A percentile compares a stretch with the other conserved stretches of the same genome.
Evolutionary conservation across 768 basidiomycete species (phyloP).

Genomic region (Lentinula boryana): DNA sequence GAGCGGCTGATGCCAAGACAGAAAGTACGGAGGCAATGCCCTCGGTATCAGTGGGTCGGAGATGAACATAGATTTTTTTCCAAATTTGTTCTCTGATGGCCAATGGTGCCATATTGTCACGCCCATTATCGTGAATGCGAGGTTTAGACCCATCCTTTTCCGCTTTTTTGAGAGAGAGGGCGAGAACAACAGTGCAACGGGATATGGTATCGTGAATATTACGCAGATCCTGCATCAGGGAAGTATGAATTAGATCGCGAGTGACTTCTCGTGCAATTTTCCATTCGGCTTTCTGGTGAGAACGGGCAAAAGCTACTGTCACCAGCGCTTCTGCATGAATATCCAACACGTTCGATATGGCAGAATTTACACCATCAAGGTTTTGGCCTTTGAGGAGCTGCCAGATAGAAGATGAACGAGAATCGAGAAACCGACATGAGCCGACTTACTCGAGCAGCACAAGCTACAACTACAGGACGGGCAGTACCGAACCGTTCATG

Average conservation of each 20-base stretch:
- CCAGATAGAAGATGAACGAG: background rate
- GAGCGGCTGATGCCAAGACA: slow-evolving; percentile 52
- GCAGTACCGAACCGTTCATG: slow-evolving; percentile 62
- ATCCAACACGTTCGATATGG: slow-evolving; percentile 26
- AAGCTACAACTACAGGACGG: slow-evolving; percentile 54
- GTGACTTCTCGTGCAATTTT: slow-evolving; percentile 25
- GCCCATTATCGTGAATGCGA: slow-evolving; percentile 3
- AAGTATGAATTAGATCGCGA: slow-evolving; percentile 26
- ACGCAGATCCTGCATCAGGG: slow-evolving; percentile 26
- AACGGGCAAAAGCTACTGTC: slow-evolving; percentile 28
- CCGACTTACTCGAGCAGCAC: slow-evolving; percentile 56
- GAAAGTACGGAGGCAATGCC: slow-evolving; percentile 55
- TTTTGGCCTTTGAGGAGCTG: slow-evolving; percentile 23
- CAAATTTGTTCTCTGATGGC: slow-evolving; percentile 58
- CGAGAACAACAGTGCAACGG: slow-evolving; percentile 9
- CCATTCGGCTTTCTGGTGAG: slow-evolving; percentile 30
- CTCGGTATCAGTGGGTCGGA: slow-evolving; percentile 53
- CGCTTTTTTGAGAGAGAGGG: background rate
- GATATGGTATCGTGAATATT: slow-evolving; percentile 19
- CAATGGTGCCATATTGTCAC: slow-evolving; percentile 24
- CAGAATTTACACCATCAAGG: background rate
- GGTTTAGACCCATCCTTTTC: background rate
- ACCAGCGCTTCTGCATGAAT: slow-evolving; percentile 33
- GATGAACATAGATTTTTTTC: slow-evolving; percentile 54
- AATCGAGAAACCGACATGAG: background rate